Evolutionary conservation across 305 asterid species (phyloP).

Genomic region (Coffea humblotiana): DNA sequence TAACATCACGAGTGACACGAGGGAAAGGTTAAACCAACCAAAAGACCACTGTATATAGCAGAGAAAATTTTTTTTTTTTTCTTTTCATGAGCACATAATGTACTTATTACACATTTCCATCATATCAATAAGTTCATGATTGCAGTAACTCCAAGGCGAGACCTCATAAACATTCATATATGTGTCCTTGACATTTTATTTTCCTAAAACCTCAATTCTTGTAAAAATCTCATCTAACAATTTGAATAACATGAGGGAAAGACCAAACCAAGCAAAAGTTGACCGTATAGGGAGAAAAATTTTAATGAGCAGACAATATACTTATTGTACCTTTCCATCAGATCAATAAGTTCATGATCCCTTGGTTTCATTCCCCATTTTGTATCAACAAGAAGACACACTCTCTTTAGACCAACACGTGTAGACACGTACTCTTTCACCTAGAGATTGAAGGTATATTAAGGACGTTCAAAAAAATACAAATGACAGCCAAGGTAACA

Average conservation of each 20-base stretch:
- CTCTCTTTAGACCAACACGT: slow-evolving; percentile 72
- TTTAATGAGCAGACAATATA: neutral
- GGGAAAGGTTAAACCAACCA: no score
- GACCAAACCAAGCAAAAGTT: neutral
- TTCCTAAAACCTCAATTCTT: neutral
- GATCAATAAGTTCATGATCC: slow-evolving; percentile 81
- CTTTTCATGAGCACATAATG: no score
- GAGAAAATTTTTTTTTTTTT: no score
- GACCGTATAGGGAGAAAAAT: neutral
- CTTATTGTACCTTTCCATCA: slow-evolving; percentile 86
- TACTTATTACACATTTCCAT: no score
- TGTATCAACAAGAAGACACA: slow-evolving; percentile 89
- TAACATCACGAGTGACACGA: no score
- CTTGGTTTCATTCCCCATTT: slow-evolving; percentile 99
- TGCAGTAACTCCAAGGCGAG: no score
- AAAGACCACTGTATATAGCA: no score
- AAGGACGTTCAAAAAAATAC: slow-evolving; percentile 1
- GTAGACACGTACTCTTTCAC: slow-evolving; percentile 95
- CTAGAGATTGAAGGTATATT: slow-evolving; percentile 39
- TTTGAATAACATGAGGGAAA: neutral
- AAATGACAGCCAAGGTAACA: slow-evolving; percentile 9
- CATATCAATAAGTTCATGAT: no score
- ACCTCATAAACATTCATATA: neutral
- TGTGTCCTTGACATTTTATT: neutral
- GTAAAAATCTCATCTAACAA: neutral